Evolutionary conservation across 805 yeast genomes (phyloP).

Genomic region (Barnettozyma wickerhamii): DNA sequence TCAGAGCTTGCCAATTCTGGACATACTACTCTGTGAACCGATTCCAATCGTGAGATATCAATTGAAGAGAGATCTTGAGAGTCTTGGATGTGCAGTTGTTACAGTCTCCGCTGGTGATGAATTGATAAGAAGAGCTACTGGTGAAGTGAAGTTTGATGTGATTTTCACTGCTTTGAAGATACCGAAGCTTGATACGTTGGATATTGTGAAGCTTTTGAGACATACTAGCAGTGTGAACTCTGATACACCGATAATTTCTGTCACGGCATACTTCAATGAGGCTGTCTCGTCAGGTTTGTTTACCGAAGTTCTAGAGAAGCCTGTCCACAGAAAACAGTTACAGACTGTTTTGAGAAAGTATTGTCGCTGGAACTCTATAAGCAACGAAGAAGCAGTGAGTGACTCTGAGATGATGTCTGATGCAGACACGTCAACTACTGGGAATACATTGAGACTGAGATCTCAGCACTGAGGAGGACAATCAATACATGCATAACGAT

Average conservation of each 20-base stretch:
- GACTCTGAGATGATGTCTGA: constrained; percentile 28
- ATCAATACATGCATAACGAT: too few relatives aligned
- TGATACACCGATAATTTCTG: constrained; percentile 69
- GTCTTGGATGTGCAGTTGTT: constrained; percentile 75
- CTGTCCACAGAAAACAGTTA: constrained; percentile 32
- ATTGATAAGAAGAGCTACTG: constrained; percentile 72
- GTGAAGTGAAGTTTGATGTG: constrained; percentile 78
- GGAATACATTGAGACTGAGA: not conserved
- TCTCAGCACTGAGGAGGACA: too few relatives aligned
- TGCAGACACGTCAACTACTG: constrained; percentile 28
- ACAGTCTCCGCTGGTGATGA: constrained; percentile 79
- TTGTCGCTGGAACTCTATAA: constrained; percentile 21
- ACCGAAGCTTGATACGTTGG: constrained; percentile 64
- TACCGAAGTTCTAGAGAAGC: constrained; percentile 72
- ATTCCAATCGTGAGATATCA: constrained; percentile 77
- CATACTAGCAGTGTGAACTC: constrained; percentile 76
- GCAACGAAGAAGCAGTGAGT: constrained; percentile 26
- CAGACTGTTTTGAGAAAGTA: constrained; percentile 21
- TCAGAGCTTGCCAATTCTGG: constrained; percentile 36
- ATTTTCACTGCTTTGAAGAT: constrained; percentile 72
- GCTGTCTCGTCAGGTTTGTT: constrained; percentile 47
- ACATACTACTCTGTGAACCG: constrained; percentile 80
- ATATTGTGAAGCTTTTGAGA: constrained; percentile 71
- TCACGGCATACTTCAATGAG: constrained; percentile 68
- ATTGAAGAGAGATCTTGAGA: constrained; percentile 56